phyloP scores from a whole-genome alignment of 305 asterid species.

The Solanum hybrid region DNA sequence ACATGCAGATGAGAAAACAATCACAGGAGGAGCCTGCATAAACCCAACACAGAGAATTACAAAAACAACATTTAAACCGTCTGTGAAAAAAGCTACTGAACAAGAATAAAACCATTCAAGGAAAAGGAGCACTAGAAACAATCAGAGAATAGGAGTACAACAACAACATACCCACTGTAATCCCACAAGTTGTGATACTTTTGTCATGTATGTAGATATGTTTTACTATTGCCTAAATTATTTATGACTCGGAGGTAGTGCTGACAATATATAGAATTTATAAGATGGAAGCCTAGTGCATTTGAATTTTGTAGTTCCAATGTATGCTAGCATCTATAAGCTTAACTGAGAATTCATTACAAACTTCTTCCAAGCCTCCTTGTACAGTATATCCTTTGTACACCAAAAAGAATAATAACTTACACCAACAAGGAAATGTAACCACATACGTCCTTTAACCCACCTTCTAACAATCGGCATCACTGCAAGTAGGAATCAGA shows the following conservation, averaged over 20 bases:
- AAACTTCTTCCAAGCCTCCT: not conserved
- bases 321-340: not conserved
- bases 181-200: not conserved
- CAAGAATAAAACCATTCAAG: not conserved
- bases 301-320: not conserved
- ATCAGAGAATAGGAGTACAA: not conserved
- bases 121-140: not conserved
- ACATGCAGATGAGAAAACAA: slow-evolving; percentile 77
- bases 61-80: not conserved
- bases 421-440: slow-evolving; percentile 87
- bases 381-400: not conserved
- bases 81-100: not conserved
- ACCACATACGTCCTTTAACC: slow-evolving; percentile 88
- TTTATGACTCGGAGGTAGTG: not conserved
- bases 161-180: not conserved
- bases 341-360: not conserved
- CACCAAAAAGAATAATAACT: slow-evolving; percentile 13
- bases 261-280: not conserved
- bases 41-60: not conserved
- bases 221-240: not conserved
- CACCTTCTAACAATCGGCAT: slow-evolving; percentile 72
- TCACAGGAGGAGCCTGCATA: slow-evolving; percentile 77
- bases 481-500: slow-evolving; percentile 34
- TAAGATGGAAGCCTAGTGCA: not conserved
- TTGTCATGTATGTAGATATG: not conserved